Percentiles rank a stretch among this genome's conserved stretches.
Evolutionary conservation across 192 early-diverging fungal species (phyloP).

Genomic region (Backusella liffmaniae): DNA sequence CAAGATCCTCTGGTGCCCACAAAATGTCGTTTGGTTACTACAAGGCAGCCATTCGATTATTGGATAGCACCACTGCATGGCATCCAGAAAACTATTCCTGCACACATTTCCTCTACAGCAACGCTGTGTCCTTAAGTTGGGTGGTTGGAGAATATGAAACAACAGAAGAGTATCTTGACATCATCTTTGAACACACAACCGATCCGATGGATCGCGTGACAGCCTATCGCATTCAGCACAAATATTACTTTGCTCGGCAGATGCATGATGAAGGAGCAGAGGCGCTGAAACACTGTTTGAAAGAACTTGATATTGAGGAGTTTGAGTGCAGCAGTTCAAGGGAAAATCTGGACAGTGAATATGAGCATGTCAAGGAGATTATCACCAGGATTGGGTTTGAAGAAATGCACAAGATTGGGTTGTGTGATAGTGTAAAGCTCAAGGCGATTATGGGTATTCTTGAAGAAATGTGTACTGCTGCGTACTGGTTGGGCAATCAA

Average conservation of each 20-base stretch:
- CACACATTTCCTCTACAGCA: slow-evolving; percentile 18
- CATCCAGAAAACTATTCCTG: not conserved
- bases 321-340: not conserved
- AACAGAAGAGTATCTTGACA: slow-evolving; percentile 9
- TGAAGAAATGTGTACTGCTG: slow-evolving; percentile 26
- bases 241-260: slow-evolving; percentile 23
- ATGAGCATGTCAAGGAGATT: not conserved
- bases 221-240: slow-evolving; percentile 24
- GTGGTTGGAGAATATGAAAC: slow-evolving; percentile 20
- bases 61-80: slow-evolving; percentile 13
- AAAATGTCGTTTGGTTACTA: slow-evolving; percentile 21
- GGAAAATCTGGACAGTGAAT: slow-evolving; percentile 4
- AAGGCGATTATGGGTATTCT: slow-evolving; percentile 27
- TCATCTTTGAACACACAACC: slow-evolving; percentile 21
- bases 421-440: not conserved
- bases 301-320: slow-evolving; percentile 20
- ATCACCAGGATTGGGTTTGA: slow-evolving; percentile 23
- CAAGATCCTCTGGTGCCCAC: slow-evolving; percentile 30
- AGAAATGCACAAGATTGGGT: not conserved
- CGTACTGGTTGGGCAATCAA: slow-evolving; percentile 33
- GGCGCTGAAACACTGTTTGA: slow-evolving; percentile 14
- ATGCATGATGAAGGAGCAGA: slow-evolving; percentile 21
- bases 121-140: slow-evolving; percentile 25
- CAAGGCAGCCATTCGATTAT: slow-evolving; percentile 18
- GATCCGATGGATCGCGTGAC: slow-evolving; percentile 27